These are phyloP conservation scores for Aspergillus carbonarius DNA, from an alignment of 2,329 filamentous ascomycete species.

Conservation along the genomic window DNA sequence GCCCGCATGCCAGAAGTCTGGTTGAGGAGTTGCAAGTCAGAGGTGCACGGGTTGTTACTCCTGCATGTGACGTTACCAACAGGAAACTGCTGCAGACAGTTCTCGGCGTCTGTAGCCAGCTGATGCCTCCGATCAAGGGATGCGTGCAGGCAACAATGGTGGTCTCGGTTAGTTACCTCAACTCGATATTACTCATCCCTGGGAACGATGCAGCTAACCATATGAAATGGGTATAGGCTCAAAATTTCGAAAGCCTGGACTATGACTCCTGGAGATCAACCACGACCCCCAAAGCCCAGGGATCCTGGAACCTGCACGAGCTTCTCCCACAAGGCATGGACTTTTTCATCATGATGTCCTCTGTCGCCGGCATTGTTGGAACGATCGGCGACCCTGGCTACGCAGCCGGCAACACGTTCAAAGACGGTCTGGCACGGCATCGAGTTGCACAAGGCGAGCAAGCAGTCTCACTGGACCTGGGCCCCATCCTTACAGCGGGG, in stretches of 20 bases:
- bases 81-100: neutral
- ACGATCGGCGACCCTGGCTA: conserved; percentile 45
- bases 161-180: neutral
- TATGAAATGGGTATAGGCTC: neutral
- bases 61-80: conserved; percentile 9
- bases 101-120: neutral
- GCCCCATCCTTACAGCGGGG: conserved; percentile 29
- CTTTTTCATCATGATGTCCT: conserved; percentile 43
- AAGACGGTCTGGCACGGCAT: conserved; percentile 32
- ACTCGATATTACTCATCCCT: neutral
- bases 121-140: conserved; percentile 13
- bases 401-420: conserved; percentile 36
- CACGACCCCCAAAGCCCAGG: conserved; percentile 13
- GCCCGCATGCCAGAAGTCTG: neutral
- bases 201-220: neutral
- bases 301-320: conserved; percentile 35
- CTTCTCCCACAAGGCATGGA: conserved; percentile 31
- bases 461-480: conserved; percentile 19
- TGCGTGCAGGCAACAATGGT: conserved; percentile 13
- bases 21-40: neutral
- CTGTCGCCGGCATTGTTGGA: conserved; percentile 42
- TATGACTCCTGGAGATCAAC: neutral
- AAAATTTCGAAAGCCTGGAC: conserved; percentile 33
- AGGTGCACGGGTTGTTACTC: neutral
- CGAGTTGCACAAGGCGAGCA: conserved; percentile 18